Evolutionary conservation across 805 yeast species (phyloP).

Genomic region (Wickerhamiella kazuoi): DNA sequence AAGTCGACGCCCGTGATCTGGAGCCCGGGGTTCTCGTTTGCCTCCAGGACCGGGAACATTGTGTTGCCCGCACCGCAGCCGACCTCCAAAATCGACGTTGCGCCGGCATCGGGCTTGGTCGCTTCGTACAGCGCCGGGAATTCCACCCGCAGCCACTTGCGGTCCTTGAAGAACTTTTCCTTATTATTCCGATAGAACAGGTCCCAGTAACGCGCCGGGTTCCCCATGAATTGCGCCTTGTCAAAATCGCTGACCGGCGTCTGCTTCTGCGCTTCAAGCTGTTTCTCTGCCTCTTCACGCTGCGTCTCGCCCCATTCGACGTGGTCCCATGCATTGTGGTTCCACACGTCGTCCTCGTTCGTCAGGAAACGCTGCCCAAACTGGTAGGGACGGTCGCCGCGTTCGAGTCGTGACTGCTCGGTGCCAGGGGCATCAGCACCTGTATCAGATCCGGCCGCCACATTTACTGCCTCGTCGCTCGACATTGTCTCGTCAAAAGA

Average conservation of each 20-base stretch:
- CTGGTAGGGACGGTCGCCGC: constrained; percentile 76
- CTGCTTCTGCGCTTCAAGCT: constrained; percentile 56
- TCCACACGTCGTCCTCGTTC: constrained; percentile 61
- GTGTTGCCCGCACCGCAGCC: constrained; percentile 99
- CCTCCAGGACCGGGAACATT: constrained; percentile 70
- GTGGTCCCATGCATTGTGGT: constrained; percentile 92
- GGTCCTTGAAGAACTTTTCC: constrained; percentile 88
- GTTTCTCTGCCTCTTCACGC: constrained; percentile 49
- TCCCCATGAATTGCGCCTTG: constrained; percentile 52
- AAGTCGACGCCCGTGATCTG: constrained; percentile 76
- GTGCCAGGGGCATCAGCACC: neutral
- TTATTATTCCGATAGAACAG: constrained; percentile 75
- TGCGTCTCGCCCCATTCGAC: constrained; percentile 96
- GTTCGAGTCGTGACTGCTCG: constrained; percentile 20
- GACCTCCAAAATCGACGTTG: constrained; percentile 62
- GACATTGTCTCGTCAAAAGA: neutral
- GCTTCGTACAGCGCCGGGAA: constrained; percentile 73
- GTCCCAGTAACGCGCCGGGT: constrained; percentile 93
- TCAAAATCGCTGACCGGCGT: constrained; percentile 81
- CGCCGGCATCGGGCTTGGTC: constrained; percentile 54
- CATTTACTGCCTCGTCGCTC: neutral
- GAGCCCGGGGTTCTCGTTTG: constrained; percentile 64
- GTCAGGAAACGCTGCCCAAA: constrained; percentile 74
- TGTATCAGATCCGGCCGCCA: too few species aligned
- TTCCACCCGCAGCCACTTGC: constrained; percentile 91